A percentile compares a stretch with the other conserved stretches of the same genome.
Evolutionary conservation across 352 stramenopile genomes (phyloP).

Genomic region (Globisporangium nodosum): DNA sequence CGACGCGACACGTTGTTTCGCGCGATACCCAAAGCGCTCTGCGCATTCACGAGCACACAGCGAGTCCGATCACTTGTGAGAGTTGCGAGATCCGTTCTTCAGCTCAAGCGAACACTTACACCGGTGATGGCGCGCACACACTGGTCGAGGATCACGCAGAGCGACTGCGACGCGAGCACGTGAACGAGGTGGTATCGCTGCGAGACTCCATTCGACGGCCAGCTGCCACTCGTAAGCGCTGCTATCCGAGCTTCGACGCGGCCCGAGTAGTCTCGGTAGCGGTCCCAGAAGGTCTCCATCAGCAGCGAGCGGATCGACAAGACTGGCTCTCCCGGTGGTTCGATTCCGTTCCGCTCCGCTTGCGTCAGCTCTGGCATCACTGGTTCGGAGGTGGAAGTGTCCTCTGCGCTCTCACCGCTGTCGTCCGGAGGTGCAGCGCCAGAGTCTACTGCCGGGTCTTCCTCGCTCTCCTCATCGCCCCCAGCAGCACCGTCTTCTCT

Average conservation of each 20-base stretch:
- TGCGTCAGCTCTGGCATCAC: conserved; percentile 17
- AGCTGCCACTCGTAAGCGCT: background rate
- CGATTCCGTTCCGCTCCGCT: conserved; percentile 33
- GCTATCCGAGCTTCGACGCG: conserved; percentile 15
- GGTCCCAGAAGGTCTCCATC: conserved; percentile 19
- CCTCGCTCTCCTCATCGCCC: conserved; percentile 11
- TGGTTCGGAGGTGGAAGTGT: background rate
- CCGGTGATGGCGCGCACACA: conserved; percentile 53
- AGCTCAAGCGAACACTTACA: conserved; percentile 23
- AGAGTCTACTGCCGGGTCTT: background rate
- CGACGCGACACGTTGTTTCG: conserved; percentile 33
- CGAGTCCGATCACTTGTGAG: background rate
- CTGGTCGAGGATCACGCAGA: conserved; percentile 43
- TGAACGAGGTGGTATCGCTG: conserved; percentile 31
- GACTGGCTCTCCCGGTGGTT: conserved; percentile 23
- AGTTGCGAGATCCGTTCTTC: background rate
- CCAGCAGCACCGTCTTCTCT: background rate
- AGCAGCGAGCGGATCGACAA: conserved; percentile 26
- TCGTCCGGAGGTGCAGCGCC: conserved; percentile 1
- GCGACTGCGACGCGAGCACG: conserved; percentile 39
- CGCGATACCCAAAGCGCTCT: conserved; percentile 43
- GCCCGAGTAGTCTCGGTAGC: conserved; percentile 28
- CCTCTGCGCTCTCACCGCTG: background rate
- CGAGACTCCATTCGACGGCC: background rate
- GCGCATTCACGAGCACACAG: background rate